A percentile compares a stretch with the other conserved stretches of the same genome.
phyloP scores from a whole-genome alignment of 2,329 filamentous ascomycete genomes.

The Diaporthe longicolla region DNA sequence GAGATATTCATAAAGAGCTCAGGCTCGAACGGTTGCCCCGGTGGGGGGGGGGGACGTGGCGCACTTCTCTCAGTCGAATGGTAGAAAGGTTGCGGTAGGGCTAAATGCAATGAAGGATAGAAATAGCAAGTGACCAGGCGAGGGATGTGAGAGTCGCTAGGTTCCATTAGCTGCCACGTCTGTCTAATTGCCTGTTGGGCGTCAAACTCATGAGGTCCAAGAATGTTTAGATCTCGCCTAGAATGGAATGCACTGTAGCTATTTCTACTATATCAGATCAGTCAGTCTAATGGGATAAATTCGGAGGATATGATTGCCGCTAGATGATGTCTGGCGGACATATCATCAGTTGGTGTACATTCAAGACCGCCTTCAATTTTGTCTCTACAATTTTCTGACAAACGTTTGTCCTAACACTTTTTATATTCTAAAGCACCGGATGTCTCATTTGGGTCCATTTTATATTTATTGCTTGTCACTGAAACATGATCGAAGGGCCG shows the following conservation, averaged over 20 bases:
- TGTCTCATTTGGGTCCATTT: not conserved
- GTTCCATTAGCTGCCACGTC: not conserved
- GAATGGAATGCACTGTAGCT: not conserved
- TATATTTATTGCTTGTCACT: not conserved
- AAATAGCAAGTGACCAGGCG: not conserved
- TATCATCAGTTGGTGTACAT: not conserved
- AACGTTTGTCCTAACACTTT: not conserved
- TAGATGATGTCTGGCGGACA: too few relatives aligned
- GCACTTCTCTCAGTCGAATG: not conserved
- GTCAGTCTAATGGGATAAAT: too few relatives aligned
- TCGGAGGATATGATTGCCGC: too few relatives aligned
- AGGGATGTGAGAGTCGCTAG: too few relatives aligned
- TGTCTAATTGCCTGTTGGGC: not conserved
- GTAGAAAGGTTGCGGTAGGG: not conserved
- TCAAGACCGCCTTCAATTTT: not conserved
- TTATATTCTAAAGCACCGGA: not conserved
- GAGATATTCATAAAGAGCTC: slow-evolving; percentile 21
- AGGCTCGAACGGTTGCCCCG: not conserved
- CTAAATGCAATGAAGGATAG: not conserved
- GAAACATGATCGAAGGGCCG: not conserved
- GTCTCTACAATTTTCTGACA: not conserved
- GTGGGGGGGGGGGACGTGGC: too few relatives aligned
- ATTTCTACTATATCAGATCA: not conserved
- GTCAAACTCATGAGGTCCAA: too few relatives aligned
- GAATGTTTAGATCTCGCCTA: not conserved